These are phyloP conservation scores for Fusarium musae DNA, from an alignment of 2,329 filamentous ascomycete genomes.

Conservation along the genomic window DNA sequence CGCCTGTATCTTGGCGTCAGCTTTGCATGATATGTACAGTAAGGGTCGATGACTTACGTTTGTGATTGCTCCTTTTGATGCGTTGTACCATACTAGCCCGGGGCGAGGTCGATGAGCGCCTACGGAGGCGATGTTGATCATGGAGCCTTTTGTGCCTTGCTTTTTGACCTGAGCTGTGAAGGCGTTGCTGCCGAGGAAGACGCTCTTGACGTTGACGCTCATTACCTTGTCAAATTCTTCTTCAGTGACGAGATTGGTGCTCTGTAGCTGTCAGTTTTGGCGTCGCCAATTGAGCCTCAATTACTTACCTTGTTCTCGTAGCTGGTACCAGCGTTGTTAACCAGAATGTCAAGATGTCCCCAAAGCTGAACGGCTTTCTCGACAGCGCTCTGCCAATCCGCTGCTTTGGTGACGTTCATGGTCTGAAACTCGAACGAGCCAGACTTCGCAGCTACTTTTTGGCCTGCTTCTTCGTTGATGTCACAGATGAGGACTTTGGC, in stretches of 20 bases:
- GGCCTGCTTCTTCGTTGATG: background rate
- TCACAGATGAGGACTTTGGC: slow-evolving; percentile 12
- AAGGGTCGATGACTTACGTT: slow-evolving; percentile 52
- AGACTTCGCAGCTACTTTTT: background rate
- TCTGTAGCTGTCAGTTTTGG: background rate
- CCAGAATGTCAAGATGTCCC: slow-evolving; percentile 11
- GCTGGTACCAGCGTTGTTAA: slow-evolving; percentile 16
- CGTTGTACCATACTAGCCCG: slow-evolving; percentile 76
- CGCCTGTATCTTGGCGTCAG: slow-evolving; percentile 40
- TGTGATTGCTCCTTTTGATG: slow-evolving; percentile 73
- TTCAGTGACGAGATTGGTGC: slow-evolving; percentile 5
- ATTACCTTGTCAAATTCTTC: slow-evolving; percentile 18
- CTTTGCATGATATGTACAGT: background rate
- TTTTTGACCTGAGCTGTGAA: background rate
- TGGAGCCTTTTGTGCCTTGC: slow-evolving; percentile 2
- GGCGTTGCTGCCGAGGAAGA: slow-evolving; percentile 5
- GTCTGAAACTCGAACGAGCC: background rate
- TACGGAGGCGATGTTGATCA: slow-evolving; percentile 27
- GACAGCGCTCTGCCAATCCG: background rate
- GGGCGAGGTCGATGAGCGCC: slow-evolving; percentile 62
- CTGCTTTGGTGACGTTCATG: slow-evolving; percentile 8
- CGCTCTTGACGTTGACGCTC: slow-evolving; percentile 9
- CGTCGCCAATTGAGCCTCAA: rapidly evolving
- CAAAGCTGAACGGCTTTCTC: background rate
- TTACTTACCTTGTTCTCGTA: slow-evolving; percentile 1